Evolutionary conservation across 352 stramenopile genomes (phyloP).

Genomic region (Phytophthora ohioensis): DNA sequence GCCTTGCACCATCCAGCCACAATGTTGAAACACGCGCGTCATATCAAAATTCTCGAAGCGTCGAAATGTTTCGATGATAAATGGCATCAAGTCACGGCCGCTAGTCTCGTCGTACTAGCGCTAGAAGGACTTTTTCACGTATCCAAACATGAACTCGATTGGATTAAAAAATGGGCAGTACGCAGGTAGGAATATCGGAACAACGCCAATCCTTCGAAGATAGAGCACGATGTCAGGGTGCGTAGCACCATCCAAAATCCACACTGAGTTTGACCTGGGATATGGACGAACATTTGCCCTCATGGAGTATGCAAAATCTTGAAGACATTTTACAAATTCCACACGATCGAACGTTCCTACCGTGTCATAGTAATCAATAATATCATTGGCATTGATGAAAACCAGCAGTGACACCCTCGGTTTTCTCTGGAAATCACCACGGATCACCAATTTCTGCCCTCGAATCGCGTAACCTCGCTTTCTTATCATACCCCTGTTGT

Average conservation of each 20-base stretch:
- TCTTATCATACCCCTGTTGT: slow-evolving; percentile 42
- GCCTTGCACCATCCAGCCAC: slow-evolving; percentile 21
- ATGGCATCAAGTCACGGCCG: background rate
- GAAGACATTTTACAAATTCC: slow-evolving; percentile 35
- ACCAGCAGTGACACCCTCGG: slow-evolving; percentile 35
- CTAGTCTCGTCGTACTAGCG: slow-evolving; percentile 22
- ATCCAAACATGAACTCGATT: slow-evolving; percentile 47
- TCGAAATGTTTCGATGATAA: too few relatives aligned
- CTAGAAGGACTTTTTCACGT: slow-evolving; percentile 20
- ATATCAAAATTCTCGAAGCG: too few relatives aligned
- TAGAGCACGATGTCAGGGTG: slow-evolving; percentile 46
- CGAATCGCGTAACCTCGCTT: slow-evolving; percentile 34
- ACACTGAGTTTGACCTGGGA: slow-evolving; percentile 36
- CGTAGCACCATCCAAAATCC: slow-evolving; percentile 39
- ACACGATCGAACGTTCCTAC: slow-evolving; percentile 40
- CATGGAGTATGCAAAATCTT: slow-evolving; percentile 29
- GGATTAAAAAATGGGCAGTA: slow-evolving; percentile 48
- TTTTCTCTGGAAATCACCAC: slow-evolving; percentile 36
- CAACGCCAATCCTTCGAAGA: slow-evolving; percentile 34
- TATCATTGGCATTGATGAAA: slow-evolving; percentile 32
- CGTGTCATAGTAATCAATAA: slow-evolving; percentile 41
- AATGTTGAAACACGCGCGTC: slow-evolving; percentile 2
- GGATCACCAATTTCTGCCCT: slow-evolving; percentile 35
- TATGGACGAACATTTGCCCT: slow-evolving; percentile 25
- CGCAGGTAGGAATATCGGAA: slow-evolving; percentile 34